Evolutionary conservation across 1,284 basidiomycete genomes (phyloP).

Genomic region (Rhodotorula sp.): DNA sequence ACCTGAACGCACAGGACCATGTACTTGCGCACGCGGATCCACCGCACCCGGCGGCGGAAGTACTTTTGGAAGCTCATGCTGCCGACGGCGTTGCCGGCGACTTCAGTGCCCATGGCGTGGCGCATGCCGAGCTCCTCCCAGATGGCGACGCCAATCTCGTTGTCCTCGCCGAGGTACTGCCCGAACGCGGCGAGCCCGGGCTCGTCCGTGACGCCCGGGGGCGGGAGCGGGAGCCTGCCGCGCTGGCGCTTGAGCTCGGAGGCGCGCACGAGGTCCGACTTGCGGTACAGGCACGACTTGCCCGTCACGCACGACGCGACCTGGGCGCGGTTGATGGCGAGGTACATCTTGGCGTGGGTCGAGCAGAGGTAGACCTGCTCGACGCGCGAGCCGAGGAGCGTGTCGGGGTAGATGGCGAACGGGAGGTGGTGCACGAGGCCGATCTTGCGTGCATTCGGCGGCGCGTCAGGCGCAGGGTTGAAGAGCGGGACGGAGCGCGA

Average conservation of each 20-base stretch:
- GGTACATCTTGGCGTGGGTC: constrained; percentile 98
- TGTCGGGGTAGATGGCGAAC: constrained; percentile 68
- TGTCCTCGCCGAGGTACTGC: constrained; percentile 88
- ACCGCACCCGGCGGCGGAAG: constrained; percentile 79
- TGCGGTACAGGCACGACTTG: constrained; percentile 92
- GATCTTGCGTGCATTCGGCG: constrained; percentile 52
- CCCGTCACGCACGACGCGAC: constrained; percentile 96
- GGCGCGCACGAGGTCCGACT: constrained; percentile 73
- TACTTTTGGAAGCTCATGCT: constrained; percentile 79
- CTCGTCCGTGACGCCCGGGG: constrained; percentile 39
- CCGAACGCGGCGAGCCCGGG: constrained; percentile 72
- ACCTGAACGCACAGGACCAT: constrained; percentile 64
- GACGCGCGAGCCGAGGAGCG: constrained; percentile 71
- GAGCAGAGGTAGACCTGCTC: constrained; percentile 96
- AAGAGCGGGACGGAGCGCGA: constrained; percentile 81
- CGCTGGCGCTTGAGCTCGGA: constrained; percentile 43
- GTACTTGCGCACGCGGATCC: constrained; percentile 90
- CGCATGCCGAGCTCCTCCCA: constrained; percentile 87
- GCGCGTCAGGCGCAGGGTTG: not conserved
- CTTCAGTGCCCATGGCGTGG: constrained; percentile 83
- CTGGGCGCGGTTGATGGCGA: constrained; percentile 82
- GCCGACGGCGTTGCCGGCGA: constrained; percentile 83
- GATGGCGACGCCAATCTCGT: constrained; percentile 84
- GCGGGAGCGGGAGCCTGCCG: constrained; percentile 5
- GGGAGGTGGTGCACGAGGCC: constrained; percentile 96